phyloP scores from a whole-genome alignment of 768 basidiomycete genomes.

The Auricularia heimuer region DNA sequence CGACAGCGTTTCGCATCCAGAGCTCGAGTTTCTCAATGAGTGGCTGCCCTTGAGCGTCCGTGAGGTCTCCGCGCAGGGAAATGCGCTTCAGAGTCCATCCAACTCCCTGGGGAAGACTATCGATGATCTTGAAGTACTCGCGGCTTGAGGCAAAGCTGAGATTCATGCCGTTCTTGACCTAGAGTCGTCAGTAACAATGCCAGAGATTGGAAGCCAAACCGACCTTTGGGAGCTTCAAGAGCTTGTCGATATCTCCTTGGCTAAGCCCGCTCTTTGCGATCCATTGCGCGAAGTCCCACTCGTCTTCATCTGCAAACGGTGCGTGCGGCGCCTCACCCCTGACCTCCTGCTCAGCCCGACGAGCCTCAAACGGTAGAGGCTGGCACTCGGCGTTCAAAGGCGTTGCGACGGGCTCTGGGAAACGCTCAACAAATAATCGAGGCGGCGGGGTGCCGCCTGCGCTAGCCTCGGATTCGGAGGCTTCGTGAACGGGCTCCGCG shows the following conservation, averaged over 20 bases:
- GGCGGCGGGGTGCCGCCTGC: too few relatives aligned
- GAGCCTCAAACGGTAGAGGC: too few relatives aligned
- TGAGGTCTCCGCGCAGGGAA: neutral
- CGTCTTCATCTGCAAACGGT: neutral
- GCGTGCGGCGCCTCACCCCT: neutral
- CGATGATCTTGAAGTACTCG: neutral
- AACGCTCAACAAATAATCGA: too few relatives aligned
- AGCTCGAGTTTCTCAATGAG: slow-evolving; percentile 10
- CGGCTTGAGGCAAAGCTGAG: neutral
- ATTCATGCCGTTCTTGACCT: neutral
- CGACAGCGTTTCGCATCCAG: slow-evolving; percentile 18
- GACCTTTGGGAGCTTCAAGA: neutral
- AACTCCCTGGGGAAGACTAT: neutral
- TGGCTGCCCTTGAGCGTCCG: neutral
- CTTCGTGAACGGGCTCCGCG: too few relatives aligned
- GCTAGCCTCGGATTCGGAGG: too few relatives aligned
- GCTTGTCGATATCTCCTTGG: neutral
- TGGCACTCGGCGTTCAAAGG: too few relatives aligned
- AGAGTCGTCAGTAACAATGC: neutral
- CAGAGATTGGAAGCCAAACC: neutral
- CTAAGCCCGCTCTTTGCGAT: neutral
- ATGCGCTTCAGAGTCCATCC: neutral
- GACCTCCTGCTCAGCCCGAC: too few relatives aligned
- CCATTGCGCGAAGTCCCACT: neutral
- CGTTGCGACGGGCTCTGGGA: too few relatives aligned